Evolutionary conservation across 306 rosid species (phyloP).

Genomic region (Hippophae gyantsensis): DNA sequence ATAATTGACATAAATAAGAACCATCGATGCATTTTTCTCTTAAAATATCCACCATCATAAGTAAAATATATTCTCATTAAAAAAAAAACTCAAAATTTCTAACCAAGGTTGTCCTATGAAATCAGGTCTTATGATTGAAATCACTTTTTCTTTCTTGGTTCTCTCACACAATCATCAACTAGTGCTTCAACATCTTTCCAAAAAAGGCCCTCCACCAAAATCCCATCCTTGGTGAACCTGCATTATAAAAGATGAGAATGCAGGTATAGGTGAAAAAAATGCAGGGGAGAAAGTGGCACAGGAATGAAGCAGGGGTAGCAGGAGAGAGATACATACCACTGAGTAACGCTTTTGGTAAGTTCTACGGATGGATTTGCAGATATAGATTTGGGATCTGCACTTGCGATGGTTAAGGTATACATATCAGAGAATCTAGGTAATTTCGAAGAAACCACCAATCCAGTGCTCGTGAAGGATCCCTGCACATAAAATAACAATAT

Average conservation of each 20-base stretch:
- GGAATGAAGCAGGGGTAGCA: constrained; percentile 1
- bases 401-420: constrained; percentile 39
- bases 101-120: constrained; percentile 7
- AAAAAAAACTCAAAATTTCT: neutral
- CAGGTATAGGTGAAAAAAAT: too few species aligned
- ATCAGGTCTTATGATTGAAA: constrained; percentile 1
- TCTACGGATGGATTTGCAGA: constrained; percentile 37
- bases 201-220: constrained; percentile 48
- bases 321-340: constrained; percentile 39
- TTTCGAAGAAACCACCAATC: constrained; percentile 46
- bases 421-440: constrained; percentile 51
- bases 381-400: constrained; percentile 52
- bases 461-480: constrained; percentile 52
- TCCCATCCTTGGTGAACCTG: constrained; percentile 55
- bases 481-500: constrained; percentile 1
- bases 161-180: constrained; percentile 27
- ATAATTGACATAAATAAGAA: too few species aligned
- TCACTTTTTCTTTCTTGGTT: constrained; percentile 46
- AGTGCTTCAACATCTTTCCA: constrained; percentile 48
- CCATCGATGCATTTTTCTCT: too few species aligned
- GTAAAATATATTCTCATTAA: too few species aligned
- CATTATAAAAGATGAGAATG: constrained; percentile 4
- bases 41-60: too few species aligned
- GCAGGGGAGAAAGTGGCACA: neutral
- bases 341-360: constrained; percentile 43